Evolutionary conservation across 1,284 basidiomycete species (phyloP).

Genomic region (Heterobasidion occidentale): DNA sequence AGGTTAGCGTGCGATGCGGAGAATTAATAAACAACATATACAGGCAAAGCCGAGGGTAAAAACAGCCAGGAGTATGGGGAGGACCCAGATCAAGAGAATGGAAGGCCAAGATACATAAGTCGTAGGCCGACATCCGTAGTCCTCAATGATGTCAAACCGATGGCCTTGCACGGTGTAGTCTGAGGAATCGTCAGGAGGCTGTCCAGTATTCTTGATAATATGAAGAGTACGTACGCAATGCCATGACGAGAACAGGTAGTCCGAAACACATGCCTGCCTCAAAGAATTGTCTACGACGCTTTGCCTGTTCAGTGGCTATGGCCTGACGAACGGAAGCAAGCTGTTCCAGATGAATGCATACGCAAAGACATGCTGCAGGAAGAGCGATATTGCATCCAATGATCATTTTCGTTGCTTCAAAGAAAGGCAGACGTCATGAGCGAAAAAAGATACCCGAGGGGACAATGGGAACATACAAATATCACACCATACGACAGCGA

Average conservation of each 20-base stretch:
- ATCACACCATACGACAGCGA: slow-evolving; percentile 35
- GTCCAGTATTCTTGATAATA: neutral
- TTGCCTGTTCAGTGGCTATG: neutral
- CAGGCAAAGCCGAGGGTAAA: slow-evolving; percentile 14
- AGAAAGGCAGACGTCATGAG: neutral
- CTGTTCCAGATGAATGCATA: slow-evolving; percentile 14
- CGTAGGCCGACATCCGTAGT: slow-evolving; percentile 17
- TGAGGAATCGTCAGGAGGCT: slow-evolving; percentile 2
- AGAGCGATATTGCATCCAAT: slow-evolving; percentile 25
- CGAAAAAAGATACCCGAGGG: neutral
- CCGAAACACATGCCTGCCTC: slow-evolving; percentile 20
- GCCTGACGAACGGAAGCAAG: slow-evolving; percentile 13
- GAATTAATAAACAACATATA: slow-evolving; percentile 1
- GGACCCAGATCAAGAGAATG: slow-evolving; percentile 16
- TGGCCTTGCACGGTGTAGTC: slow-evolving; percentile 23
- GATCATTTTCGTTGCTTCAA: slow-evolving; percentile 27
- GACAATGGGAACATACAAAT: slow-evolving; percentile 26
- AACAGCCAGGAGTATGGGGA: slow-evolving; percentile 15
- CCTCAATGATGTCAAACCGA: slow-evolving; percentile 22
- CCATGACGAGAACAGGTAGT: slow-evolving; percentile 23
- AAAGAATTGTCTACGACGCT: slow-evolving; percentile 16
- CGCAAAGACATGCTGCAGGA: slow-evolving; percentile 26
- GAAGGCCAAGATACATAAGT: slow-evolving; percentile 16
- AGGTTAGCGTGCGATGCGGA: no score
- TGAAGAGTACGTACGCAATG: slow-evolving; percentile 16